Evolutionary conservation across 176 grass and related monocot species (phyloP).

Genomic region (Ensete ventricosum): DNA sequence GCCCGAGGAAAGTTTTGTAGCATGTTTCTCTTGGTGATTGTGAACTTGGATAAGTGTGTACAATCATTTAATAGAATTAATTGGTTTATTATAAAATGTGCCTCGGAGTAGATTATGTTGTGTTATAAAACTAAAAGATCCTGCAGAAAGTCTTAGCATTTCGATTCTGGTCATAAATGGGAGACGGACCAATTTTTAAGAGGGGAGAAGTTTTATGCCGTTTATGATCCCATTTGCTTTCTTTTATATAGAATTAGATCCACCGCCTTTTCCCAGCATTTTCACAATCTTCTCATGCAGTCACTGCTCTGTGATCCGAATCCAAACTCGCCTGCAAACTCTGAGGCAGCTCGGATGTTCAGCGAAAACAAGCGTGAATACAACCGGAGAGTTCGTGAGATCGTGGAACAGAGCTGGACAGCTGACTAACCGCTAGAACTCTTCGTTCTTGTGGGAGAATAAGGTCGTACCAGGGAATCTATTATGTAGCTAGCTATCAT

Average conservation of each 20-base stretch:
- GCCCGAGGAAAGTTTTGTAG: too few relatives aligned
- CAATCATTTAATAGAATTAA: too few relatives aligned
- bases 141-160: too few relatives aligned
- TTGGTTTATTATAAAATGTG: too few relatives aligned
- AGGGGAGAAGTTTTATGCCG: background rate
- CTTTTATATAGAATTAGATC: background rate
- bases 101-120: too few relatives aligned
- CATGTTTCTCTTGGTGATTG: too few relatives aligned
- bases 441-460: background rate
- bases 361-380: conserved; percentile 92
- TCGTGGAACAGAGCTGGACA: conserved; percentile 95
- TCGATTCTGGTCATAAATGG: too few relatives aligned
- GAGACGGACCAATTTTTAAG: too few relatives aligned
- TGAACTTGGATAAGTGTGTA: too few relatives aligned
- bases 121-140: too few relatives aligned
- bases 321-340: conserved; percentile 85
- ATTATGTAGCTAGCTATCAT: background rate
- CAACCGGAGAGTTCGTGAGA: conserved; percentile 71
- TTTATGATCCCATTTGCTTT: background rate
- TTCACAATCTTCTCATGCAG: conserved; percentile 26
- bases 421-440: conserved; percentile 38
- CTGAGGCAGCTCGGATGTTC: conserved; percentile 76
- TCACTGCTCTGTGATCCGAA: conserved; percentile 87
- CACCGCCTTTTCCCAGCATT: background rate
- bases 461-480: background rate